Conservation (phyloP, 2,329 filamentous ascomycete genomes). For the Chaetomium strumarium region DNA sequence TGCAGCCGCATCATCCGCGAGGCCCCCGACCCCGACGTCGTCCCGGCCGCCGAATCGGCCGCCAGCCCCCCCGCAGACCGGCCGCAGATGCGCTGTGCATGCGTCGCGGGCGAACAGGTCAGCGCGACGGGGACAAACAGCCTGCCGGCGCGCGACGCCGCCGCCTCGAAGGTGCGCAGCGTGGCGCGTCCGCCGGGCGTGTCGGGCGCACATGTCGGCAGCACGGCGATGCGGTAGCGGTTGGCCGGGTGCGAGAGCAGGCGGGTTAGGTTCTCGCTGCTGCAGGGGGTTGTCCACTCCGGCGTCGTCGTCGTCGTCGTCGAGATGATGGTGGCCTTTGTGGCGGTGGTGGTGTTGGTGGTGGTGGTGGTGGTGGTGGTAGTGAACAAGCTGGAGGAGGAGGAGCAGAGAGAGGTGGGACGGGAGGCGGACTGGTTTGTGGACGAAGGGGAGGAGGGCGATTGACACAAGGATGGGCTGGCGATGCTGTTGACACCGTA, state of each 20-base stretch:
- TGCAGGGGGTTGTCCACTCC: constrained; percentile 7
- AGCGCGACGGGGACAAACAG: constrained; percentile 28
- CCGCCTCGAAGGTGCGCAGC: constrained; percentile 23
- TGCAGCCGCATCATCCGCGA: constrained; percentile 7
- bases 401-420: constrained; percentile 8
- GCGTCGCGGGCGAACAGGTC: constrained; percentile 19
- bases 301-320: neutral
- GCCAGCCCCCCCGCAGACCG: neutral
- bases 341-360: neutral
- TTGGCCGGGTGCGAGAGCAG: constrained; percentile 23
- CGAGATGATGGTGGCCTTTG: neutral
- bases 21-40: constrained; percentile 16
- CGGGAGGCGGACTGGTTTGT: neutral
- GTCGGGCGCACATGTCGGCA: constrained; percentile 28
- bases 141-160: constrained; percentile 24
- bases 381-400: constrained; percentile 2
- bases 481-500: neutral
- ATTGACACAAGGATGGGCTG: neutral
- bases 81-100: neutral
- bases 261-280: constrained; percentile 23
- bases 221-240: constrained; percentile 23
- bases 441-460: neutral
- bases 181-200: constrained; percentile 22
- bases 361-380: neutral
- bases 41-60: neutral